Percentiles rank a stretch among this genome's conserved stretches.
These are phyloP conservation scores for Pseudogymnoascus sp. DNA, from an alignment of 2,329 filamentous ascomycete species.

Conservation along the genomic window DNA sequence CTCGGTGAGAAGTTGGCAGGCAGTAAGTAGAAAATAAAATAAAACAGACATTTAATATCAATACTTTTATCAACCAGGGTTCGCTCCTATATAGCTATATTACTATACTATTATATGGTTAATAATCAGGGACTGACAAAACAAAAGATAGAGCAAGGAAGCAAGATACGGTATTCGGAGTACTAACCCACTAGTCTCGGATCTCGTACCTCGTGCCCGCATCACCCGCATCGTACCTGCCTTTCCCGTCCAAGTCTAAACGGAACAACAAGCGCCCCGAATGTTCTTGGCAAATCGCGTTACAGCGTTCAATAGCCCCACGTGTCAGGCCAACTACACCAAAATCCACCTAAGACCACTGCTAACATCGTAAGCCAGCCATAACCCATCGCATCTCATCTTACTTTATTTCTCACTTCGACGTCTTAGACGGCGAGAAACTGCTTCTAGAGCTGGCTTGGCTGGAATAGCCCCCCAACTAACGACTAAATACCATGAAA, in stretches of 20 bases:
- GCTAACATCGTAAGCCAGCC: neutral
- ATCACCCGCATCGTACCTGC: neutral
- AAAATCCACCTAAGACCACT: too few relatives aligned
- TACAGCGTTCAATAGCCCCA: neutral
- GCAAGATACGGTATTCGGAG: neutral
- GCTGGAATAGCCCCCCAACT: neutral
- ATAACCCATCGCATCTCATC: neutral
- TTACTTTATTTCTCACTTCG: neutral
- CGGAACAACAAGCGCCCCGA: constrained; percentile 1
- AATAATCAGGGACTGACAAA: neutral
- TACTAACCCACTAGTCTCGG: constrained; percentile 19
- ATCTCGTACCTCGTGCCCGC: neutral
- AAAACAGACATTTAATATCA: neutral
- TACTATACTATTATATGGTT: neutral
- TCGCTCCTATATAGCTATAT: too few relatives aligned
- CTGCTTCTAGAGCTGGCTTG: neutral
- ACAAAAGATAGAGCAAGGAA: neutral
- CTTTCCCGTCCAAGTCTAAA: neutral
- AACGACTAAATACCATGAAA: neutral
- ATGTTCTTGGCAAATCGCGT: neutral
- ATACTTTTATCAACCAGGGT: too few relatives aligned
- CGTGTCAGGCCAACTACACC: neutral
- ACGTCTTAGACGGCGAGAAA: neutral
- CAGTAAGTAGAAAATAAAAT: neutral
- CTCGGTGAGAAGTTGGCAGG: neutral